phyloP scores from a whole-genome alignment of 495 filamentous ascomycete genomes.

The Penicillium riverlandense region DNA sequence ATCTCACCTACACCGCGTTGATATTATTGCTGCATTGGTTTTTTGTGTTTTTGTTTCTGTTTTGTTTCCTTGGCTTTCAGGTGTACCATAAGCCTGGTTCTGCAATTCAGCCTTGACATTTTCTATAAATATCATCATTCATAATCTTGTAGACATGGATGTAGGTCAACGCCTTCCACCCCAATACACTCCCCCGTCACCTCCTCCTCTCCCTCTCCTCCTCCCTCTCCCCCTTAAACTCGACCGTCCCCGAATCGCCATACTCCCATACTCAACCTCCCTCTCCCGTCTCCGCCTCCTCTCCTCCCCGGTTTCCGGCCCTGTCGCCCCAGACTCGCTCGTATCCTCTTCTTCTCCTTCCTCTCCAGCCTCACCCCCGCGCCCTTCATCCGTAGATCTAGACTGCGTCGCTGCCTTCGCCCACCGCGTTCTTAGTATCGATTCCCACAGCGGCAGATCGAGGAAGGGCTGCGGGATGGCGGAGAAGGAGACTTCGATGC shows the following conservation, averaged over 20 bases:
- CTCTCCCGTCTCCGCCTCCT: slow-evolving; percentile 9
- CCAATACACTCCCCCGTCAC: slow-evolving; percentile 8
- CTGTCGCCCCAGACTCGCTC: neutral
- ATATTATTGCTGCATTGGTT: slow-evolving; percentile 4
- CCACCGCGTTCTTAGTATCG: slow-evolving; percentile 9
- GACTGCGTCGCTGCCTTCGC: neutral
- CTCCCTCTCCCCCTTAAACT: slow-evolving; percentile 14
- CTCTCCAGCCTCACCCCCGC: neutral
- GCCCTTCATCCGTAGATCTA: slow-evolving; percentile 2
- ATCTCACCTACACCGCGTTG: too few relatives aligned
- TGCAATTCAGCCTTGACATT: neutral
- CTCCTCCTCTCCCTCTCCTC: slow-evolving; percentile 4
- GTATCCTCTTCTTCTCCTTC: neutral
- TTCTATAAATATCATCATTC: neutral
- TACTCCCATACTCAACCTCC: slow-evolving; percentile 25
- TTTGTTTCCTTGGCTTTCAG: slow-evolving; percentile 7
- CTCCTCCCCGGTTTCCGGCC: slow-evolving; percentile 10
- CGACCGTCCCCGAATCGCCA: slow-evolving; percentile 25
- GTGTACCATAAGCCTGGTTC: slow-evolving; percentile 16
- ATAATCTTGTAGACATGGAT: too few relatives aligned
- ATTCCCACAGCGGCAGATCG: slow-evolving; percentile 16
- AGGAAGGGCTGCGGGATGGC: slow-evolving; percentile 16
- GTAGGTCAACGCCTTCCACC: slow-evolving; percentile 2
- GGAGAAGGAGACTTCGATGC: slow-evolving; percentile 11
- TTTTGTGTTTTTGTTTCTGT: slow-evolving; percentile 12